Percentiles rank a stretch among this genome's conserved stretches.
phyloP scores from a whole-genome alignment of 495 filamentous ascomycete genomes.

The Achaetomiella virescens region DNA sequence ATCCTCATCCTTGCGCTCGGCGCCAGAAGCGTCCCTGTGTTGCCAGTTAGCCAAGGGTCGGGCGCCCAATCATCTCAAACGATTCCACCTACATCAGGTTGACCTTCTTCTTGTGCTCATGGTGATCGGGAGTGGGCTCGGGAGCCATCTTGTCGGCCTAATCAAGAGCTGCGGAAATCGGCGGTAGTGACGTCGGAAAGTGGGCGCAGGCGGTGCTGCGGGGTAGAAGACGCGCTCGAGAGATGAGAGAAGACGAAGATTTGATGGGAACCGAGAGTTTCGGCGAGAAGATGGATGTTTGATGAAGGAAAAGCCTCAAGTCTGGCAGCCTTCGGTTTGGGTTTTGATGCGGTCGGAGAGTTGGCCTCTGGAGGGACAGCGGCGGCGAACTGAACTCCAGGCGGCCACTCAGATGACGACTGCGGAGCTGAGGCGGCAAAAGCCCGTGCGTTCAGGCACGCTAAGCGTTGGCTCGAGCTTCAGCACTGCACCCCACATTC shows the following conservation, averaged over 20 bases:
- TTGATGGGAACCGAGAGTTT: background rate
- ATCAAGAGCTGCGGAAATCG: constrained; percentile 11
- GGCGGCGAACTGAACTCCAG: constrained; percentile 19
- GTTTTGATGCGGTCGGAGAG: background rate
- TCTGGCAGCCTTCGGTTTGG: constrained; percentile 1
- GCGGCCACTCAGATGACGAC: constrained; percentile 37
- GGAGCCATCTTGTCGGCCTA: constrained; percentile 31
- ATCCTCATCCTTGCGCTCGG: constrained; percentile 79
- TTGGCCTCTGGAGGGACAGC: constrained; percentile 3
- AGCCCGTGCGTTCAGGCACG: constrained; percentile 26
- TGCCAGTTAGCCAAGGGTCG: constrained; percentile 27
- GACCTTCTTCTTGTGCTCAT: constrained; percentile 88
- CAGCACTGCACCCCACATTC: constrained; percentile 1
- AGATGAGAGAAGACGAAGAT: background rate
- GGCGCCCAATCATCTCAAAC: background rate
- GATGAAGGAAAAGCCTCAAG: background rate
- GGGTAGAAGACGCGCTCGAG: background rate
- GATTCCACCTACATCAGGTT: constrained; percentile 69
- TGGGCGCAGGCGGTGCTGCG: constrained; percentile 6
- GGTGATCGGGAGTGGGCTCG: constrained; percentile 42
- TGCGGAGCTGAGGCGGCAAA: constrained; percentile 32
- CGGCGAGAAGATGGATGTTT: background rate
- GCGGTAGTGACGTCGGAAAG: constrained; percentile 11
- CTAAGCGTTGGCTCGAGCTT: constrained; percentile 15
- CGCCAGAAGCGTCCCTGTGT: constrained; percentile 78